Base-by-base conservation (phyloP, 768 basidiomycete genomes). In the Leccinum broughii region DNA sequence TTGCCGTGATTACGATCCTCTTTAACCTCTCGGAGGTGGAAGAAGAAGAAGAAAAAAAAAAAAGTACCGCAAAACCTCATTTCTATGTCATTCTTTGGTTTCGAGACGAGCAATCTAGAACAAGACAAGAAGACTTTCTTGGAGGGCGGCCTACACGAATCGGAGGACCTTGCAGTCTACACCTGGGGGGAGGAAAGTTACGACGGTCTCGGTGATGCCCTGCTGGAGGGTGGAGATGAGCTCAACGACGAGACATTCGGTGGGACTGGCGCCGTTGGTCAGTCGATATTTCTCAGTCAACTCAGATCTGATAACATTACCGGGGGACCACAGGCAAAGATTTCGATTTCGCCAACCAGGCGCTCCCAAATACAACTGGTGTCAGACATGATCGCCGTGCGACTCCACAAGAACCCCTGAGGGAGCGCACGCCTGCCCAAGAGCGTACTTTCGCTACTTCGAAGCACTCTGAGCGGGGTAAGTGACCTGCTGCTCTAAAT, bases 221-320 rank as follows among this genome's bases (percentile, higher is more conserved):
- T 98, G 56, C 86, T 89, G 66, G 96, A 98, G 75, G 89, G 88
- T 46, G 87, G 87, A 58, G 95, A 98, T 80, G 95, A 95, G 66
- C 72, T 95, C 66, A 98, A 99, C 76, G 93, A 96, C 75, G 94
- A 96, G 79, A 99, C 97, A 3, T 99, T 99, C 77, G 97, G 95
- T 32, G 83, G 77, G 44, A 64, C 78, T 54, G 87, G 81, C 35
- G 76, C 70, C 64, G 84, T 96, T 60, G 93, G 95, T 95, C 72
- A 81, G 89, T 76, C 57, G 55, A 17, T 20, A 39, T 11, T 32
- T n/a, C 35, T 3, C 52, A 58, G 15, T 34, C 9, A 41, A 35
- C 51, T 58, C 39, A 35, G 61, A 69, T 69, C 64, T 59, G 58
- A 63, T 57, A 6, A 35, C 55, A 54, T 57, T 68, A 30, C 59